Conservation (phyloP, 2,329 filamentous ascomycete species). For the Fusarium metavorans region DNA sequence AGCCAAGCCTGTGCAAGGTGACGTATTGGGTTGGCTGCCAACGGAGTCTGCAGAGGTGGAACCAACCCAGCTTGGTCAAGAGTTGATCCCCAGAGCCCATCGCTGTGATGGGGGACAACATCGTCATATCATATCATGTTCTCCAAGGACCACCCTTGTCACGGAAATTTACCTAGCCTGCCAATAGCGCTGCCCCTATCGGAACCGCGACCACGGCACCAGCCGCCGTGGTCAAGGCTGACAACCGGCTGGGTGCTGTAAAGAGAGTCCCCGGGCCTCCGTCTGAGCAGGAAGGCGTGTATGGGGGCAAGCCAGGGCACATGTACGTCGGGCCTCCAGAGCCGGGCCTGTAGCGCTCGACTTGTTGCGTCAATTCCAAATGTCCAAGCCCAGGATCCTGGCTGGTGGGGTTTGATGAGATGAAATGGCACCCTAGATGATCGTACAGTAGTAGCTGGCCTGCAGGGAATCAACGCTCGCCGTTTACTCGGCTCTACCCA, state of each 20-base stretch:
- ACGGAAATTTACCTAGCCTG: slow-evolving; percentile 40
- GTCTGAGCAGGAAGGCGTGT: background rate
- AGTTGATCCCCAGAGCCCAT: slow-evolving; percentile 28
- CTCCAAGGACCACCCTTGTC: slow-evolving; percentile 31
- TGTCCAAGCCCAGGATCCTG: slow-evolving; percentile 5
- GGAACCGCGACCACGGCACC: slow-evolving; percentile 30
- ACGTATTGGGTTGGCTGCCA: slow-evolving; percentile 32
- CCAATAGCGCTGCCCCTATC: slow-evolving; percentile 34
- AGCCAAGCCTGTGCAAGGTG: slow-evolving; percentile 32
- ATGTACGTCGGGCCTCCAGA: slow-evolving; percentile 2
- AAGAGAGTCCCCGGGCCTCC: background rate
- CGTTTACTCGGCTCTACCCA: slow-evolving; percentile 32
- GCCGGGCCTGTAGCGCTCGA: background rate
- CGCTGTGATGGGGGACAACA: slow-evolving; percentile 11
- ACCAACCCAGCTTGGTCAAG: slow-evolving; percentile 18
- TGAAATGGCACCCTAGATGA: slow-evolving; percentile 39
- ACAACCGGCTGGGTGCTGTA: slow-evolving; percentile 22
- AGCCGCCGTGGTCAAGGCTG: slow-evolving; percentile 32
- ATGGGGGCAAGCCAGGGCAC: background rate
- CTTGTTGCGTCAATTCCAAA: slow-evolving; percentile 2
- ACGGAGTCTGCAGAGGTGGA: slow-evolving; percentile 20
- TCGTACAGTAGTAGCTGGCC: slow-evolving; percentile 31
- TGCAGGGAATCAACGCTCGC: slow-evolving; percentile 30
- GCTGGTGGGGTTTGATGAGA: slow-evolving; percentile 37
- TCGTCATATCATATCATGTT: slow-evolving; percentile 45